Evolutionary conservation across 2,329 filamentous ascomycete species (phyloP), one percentile per base, ranked within the genome.

Genomic region (Tolypocladium tropicale): DNA sequence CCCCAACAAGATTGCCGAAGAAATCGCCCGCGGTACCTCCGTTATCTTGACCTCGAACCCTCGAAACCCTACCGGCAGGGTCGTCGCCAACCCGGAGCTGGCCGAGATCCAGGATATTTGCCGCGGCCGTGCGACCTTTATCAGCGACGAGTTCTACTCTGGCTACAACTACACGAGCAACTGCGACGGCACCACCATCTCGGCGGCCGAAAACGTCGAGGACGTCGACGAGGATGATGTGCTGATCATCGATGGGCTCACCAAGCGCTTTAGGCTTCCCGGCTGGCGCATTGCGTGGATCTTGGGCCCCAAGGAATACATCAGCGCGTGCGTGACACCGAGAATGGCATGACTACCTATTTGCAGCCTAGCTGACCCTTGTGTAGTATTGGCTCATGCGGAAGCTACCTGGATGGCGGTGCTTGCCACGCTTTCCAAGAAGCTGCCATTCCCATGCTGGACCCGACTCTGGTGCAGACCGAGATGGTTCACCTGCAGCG

Each of bases 241-340:
- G 2, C 82, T 97, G 61, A 89, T 97, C 71, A 93, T 97, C 62
- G 93, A 97, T 68, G 93, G 93, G 53, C 81, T 97, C 30, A 97
- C 93, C 64, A 97, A 97, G 81, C 88, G 93, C 59, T 97, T 97
- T 82, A 86, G 93, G 63, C 84, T 97, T 34, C 93, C 93, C 1
- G 93, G 93, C 59, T 97, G 93, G 91, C 88, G 93, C 69, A 92
- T 97, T 48, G 92, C 93, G 7, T 97, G 93, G 93, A 91, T 97
- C 63, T 72, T 97, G 55, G 93, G 93, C 1, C 93, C 93, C 62
- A 96, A 96, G 78, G 92, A 96, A 66, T 97, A 96, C 73, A 90
- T 96, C 75, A 86, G 89, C 71, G 92, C 93, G 78, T 81, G 62
- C 61, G 78, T 74, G 2, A 25, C 10, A 32, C n/a, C 18, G 12